Percentiles rank a stretch among this genome's conserved stretches.
phyloP scores from a whole-genome alignment of 768 basidiomycete species.

The Suillus hirtellus region DNA sequence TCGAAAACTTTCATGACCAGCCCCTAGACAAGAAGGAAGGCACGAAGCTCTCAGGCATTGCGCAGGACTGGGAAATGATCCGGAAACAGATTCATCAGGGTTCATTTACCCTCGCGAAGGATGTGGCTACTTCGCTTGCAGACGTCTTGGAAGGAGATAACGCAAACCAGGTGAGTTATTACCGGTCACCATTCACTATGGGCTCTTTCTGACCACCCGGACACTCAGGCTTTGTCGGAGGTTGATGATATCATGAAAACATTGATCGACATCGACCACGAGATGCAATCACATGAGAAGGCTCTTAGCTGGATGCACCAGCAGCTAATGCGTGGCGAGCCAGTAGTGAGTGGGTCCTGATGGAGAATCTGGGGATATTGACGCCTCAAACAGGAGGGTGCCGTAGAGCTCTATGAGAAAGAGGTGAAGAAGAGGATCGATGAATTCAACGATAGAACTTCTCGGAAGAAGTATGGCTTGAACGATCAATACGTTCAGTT shows the following conservation, averaged over 20 bases:
- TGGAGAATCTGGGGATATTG: slow-evolving; percentile 9
- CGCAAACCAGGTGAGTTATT: slow-evolving; percentile 46
- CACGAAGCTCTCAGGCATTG: slow-evolving; percentile 54
- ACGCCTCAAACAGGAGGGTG: slow-evolving; percentile 44
- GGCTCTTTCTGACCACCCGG: background rate
- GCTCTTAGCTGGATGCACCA: slow-evolving; percentile 59
- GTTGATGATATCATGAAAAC: slow-evolving; percentile 70
- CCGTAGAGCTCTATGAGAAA: slow-evolving; percentile 49
- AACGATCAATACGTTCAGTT: slow-evolving; percentile 59
- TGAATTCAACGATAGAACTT: slow-evolving; percentile 58
- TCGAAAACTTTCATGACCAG: slow-evolving; percentile 62
- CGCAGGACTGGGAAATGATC: slow-evolving; percentile 63
- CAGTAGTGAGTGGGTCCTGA: slow-evolving; percentile 49
- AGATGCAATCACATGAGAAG: slow-evolving; percentile 57
- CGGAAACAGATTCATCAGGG: slow-evolving; percentile 45
- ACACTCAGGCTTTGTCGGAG: slow-evolving; percentile 45
- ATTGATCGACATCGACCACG: slow-evolving; percentile 63
- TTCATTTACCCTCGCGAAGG: slow-evolving; percentile 46
- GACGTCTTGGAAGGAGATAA: slow-evolving; percentile 60
- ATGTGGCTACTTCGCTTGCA: slow-evolving; percentile 59
- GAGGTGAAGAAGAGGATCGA: slow-evolving; percentile 44
- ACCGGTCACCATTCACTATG: background rate
- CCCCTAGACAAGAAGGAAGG: slow-evolving; percentile 59
- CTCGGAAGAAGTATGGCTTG: slow-evolving; percentile 78
- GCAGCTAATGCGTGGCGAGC: slow-evolving; percentile 51